These are phyloP conservation scores for Meira nashicola DNA, from an alignment of 1,284 basidiomycete species.

Conservation along the genomic window DNA sequence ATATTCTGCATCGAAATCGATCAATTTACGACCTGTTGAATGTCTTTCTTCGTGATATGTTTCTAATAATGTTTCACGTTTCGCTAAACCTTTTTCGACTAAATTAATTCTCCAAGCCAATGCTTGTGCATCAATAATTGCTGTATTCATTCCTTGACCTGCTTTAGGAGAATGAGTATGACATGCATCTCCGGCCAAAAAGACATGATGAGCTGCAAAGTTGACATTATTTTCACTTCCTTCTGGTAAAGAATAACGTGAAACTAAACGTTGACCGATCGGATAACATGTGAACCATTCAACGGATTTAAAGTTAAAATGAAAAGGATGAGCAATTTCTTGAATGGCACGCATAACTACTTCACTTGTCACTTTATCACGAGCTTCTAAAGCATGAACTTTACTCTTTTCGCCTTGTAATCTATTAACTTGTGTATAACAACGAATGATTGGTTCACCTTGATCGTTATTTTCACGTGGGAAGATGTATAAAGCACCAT, in stretches of 20 bases:
- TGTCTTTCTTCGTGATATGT: constrained; percentile 55
- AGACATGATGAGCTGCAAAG: constrained; percentile 46
- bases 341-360: constrained; percentile 53
- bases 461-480: constrained; percentile 52
- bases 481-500: constrained; percentile 53
- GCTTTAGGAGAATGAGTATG: constrained; percentile 56
- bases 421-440: constrained; percentile 52
- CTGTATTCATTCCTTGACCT: constrained; percentile 55
- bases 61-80: constrained; percentile 45
- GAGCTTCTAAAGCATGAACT: constrained; percentile 33
- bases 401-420: constrained; percentile 41
- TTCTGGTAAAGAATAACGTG: constrained; percentile 37
- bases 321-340: constrained; percentile 55
- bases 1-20: constrained; percentile 55
- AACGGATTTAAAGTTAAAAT: constrained; percentile 52
- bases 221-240: constrained; percentile 15
- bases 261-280: constrained; percentile 40
- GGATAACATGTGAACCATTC: constrained; percentile 55
- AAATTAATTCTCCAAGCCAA: constrained; percentile 55
- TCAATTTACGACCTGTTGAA: constrained; percentile 53
- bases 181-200: constrained; percentile 55
- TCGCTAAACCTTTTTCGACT: constrained; percentile 54
- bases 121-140: constrained; percentile 55
- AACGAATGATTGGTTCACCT: constrained; percentile 51
- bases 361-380: constrained; percentile 50